Evolutionary conservation across 768 basidiomycete species (phyloP).

Genomic region (Solioccasus polychromus): DNA sequence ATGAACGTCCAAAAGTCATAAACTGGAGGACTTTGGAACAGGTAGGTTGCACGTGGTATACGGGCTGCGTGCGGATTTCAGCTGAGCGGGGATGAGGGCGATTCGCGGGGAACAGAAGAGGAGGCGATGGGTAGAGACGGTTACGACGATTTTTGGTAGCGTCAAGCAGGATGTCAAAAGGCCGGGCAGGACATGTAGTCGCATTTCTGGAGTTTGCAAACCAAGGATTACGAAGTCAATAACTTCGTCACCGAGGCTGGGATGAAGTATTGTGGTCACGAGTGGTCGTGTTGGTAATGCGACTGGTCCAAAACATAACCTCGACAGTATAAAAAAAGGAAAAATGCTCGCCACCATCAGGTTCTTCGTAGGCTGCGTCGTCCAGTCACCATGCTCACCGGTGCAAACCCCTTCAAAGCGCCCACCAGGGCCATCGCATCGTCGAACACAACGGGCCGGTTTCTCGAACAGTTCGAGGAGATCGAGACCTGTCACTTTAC

Average conservation of each 20-base stretch:
- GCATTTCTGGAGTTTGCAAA: too few species aligned
- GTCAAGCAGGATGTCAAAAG: too few species aligned
- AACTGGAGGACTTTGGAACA: conserved; percentile 14
- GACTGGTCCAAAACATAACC: conserved; percentile 8
- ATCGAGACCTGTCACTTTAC: conserved; percentile 24
- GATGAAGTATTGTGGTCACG: not conserved
- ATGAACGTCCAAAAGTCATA: not conserved
- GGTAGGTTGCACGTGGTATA: conserved; percentile 14
- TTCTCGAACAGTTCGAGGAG: conserved; percentile 24
- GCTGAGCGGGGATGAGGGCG: not conserved
- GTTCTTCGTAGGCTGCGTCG: too few species aligned
- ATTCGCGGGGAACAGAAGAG: too few species aligned
- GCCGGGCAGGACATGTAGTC: too few species aligned
- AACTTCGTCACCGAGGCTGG: too few species aligned
- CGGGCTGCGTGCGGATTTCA: conserved; percentile 14
- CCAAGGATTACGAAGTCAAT: too few species aligned
- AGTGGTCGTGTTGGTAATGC: conserved; percentile 7
- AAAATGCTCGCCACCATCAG: too few species aligned
- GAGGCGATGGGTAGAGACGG: not conserved
- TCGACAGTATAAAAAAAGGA: conserved; percentile 12
- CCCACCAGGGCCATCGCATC: conserved; percentile 9
- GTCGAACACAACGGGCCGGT: conserved; percentile 25
- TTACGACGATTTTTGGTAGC: not conserved
- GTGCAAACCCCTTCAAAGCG: conserved; percentile 21
- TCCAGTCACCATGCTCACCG: not conserved